phyloP scores from a whole-genome alignment of 164 flowering plant genomes.

The Nymphaea colorata region DNA sequence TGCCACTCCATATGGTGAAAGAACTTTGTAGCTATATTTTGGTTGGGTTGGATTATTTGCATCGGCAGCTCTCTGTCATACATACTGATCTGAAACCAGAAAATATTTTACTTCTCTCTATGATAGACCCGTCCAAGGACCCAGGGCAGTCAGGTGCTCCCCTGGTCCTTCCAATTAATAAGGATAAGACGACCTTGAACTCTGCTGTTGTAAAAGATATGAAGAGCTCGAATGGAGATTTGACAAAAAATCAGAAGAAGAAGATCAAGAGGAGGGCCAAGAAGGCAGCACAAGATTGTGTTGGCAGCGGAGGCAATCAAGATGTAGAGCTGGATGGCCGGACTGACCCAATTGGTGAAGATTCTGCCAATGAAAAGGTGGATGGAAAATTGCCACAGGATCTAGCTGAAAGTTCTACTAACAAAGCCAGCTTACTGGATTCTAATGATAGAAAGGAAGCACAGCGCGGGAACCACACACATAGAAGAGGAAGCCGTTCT shows the following conservation, averaged over 20 bases:
- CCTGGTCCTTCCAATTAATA: constrained; percentile 40
- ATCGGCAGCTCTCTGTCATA: constrained; percentile 69
- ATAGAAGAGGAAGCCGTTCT: constrained; percentile 49
- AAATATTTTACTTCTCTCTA: constrained; percentile 63
- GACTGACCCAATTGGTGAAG: constrained; percentile 16
- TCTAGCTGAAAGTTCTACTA: constrained; percentile 15
- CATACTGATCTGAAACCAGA: constrained; percentile 97
- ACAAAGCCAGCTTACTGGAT: constrained; percentile 10
- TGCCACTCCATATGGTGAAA: constrained; percentile 67
- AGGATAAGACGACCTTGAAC: constrained; percentile 27
- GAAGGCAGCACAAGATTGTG: constrained; percentile 56
- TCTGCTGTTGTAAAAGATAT: constrained; percentile 24
- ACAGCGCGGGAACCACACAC: constrained; percentile 18
- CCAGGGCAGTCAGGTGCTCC: constrained; percentile 60
- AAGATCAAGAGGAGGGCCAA: constrained; percentile 70
- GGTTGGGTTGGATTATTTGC: constrained; percentile 87
- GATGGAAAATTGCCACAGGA: constrained; percentile 18
- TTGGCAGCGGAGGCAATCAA: constrained; percentile 32
- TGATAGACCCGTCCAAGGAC: constrained; percentile 78
- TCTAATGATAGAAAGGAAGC: constrained; percentile 20
- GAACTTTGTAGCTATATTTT: constrained; percentile 65
- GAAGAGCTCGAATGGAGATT: constrained; percentile 46
- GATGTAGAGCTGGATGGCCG: constrained; percentile 33
- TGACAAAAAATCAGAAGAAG: constrained; percentile 68
- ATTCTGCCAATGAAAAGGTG: constrained; percentile 7